phyloP scores from a whole-genome alignment of 1,284 basidiomycete species.

The Tilletia indica region DNA sequence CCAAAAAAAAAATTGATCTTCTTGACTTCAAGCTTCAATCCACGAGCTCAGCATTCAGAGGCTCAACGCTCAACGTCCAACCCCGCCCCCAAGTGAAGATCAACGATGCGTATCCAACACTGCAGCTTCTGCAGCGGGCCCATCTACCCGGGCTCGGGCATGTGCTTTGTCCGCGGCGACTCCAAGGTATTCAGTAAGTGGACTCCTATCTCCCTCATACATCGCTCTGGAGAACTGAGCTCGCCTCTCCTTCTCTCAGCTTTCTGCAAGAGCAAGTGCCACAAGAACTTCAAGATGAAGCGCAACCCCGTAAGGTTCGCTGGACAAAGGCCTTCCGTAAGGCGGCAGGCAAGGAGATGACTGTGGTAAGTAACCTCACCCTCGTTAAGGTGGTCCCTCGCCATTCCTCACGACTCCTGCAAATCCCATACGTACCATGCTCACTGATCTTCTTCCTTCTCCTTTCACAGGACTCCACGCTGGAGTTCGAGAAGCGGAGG shows the following conservation, averaged over 20 bases:
- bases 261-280: conserved; percentile 56
- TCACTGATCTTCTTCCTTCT: not conserved
- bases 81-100: too few species aligned
- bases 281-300: conserved; percentile 79
- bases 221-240: not conserved
- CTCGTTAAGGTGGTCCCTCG: not conserved
- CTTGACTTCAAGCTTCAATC: too few species aligned
- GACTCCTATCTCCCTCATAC: conserved; percentile 20
- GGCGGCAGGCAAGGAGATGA: conserved; percentile 99
- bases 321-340: conserved; percentile 99
- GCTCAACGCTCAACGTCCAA: not conserved
- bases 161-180: conserved; percentile 55
- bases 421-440: not conserved
- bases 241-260: conserved; percentile 14
- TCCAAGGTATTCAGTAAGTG: conserved; percentile 61
- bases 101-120: conserved; percentile 56
- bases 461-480: conserved; percentile 73
- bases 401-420: conserved; percentile 14
- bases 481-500: conserved; percentile 98
- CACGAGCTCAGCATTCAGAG: too few species aligned
- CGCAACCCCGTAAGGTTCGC: conserved; percentile 95
- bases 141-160: conserved; percentile 83
- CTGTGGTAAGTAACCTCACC: conserved; percentile 63
- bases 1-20: too few species aligned
- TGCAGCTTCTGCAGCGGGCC: conserved; percentile 75